A percentile compares a stretch with the other conserved stretches of the same genome.
Conservation (phyloP, 257 asterid species). For the Ballota nigra region DNA sequence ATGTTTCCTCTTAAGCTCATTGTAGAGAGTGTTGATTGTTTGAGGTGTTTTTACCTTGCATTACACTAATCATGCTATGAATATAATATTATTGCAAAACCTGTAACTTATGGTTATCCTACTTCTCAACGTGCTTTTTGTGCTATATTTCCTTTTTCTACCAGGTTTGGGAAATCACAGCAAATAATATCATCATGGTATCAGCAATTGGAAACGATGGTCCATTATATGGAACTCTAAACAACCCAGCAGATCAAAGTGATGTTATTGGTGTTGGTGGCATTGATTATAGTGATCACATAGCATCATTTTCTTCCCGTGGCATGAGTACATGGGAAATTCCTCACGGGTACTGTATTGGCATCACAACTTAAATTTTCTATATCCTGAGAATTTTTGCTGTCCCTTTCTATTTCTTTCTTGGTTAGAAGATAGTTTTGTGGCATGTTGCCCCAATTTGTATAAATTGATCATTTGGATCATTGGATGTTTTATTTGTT, state of each 20-base stretch:
- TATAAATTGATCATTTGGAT: conserved; percentile 12
- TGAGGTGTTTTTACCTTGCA: neutral
- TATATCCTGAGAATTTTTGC: neutral
- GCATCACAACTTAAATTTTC: conserved; percentile 18
- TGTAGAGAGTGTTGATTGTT: neutral
- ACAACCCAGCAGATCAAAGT: conserved; percentile 99
- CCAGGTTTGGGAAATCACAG: conserved; percentile 98
- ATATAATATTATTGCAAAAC: conserved; percentile 15
- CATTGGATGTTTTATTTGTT: neutral
- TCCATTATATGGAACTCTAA: conserved; percentile 96
- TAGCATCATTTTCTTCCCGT: conserved; percentile 98
- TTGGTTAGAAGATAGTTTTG: conserved; percentile 11
- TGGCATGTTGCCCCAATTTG: neutral
- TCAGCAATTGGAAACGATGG: conserved; percentile 99
- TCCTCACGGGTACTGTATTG: conserved; percentile 87
- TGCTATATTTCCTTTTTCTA: conserved; percentile 19
- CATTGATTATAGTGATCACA: conserved; percentile 95
- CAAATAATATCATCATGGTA: conserved; percentile 93
- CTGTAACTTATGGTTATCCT: conserved; percentile 10
- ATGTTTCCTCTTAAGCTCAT: conserved; percentile 1
- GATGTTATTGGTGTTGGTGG: conserved; percentile 99
- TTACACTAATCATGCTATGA: conserved; percentile 1
- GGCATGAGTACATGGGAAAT: conserved; percentile 99
- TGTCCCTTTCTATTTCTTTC: neutral
- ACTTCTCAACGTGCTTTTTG: conserved; percentile 1